Evolutionary conservation across 768 basidiomycete genomes (phyloP).

Genomic region (Kwoniella heveanensis): DNA sequence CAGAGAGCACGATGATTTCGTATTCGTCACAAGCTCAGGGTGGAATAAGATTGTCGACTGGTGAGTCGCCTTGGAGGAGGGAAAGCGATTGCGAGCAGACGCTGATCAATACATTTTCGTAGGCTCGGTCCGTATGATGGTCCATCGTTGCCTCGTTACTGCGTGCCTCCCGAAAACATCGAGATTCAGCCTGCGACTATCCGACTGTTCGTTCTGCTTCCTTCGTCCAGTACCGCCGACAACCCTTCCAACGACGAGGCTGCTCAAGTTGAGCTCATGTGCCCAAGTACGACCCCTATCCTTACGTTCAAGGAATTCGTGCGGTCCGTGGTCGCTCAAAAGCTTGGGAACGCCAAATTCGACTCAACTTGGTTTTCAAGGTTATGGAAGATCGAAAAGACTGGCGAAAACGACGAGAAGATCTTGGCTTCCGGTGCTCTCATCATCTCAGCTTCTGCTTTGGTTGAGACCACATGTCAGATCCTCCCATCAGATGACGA

Average conservation of each 20-base stretch:
- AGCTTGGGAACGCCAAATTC: constrained; percentile 6
- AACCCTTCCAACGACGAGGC: constrained; percentile 15
- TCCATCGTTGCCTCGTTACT: constrained; percentile 30
- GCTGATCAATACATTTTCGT: constrained; percentile 8
- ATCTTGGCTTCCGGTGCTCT: constrained; percentile 17
- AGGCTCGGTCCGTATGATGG: constrained; percentile 71
- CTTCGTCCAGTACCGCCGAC: constrained; percentile 10
- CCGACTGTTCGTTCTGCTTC: constrained; percentile 32
- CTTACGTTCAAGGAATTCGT: constrained; percentile 31
- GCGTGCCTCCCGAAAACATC: constrained; percentile 31
- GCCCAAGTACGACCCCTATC: constrained; percentile 36
- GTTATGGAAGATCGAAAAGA: constrained; percentile 24
- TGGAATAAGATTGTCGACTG: constrained; percentile 72
- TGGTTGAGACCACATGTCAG: constrained; percentile 2
- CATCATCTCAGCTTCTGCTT: constrained; percentile 12
- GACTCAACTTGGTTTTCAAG: background rate
- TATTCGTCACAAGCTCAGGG: constrained; percentile 71
- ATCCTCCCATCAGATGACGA: constrained; percentile 3
- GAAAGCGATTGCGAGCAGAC: too few relatives aligned
- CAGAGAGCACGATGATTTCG: constrained; percentile 69
- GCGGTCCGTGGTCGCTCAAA: constrained; percentile 15
- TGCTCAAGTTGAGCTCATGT: constrained; percentile 25
- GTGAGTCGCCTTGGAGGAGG: constrained; percentile 59
- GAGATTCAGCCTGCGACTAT: constrained; percentile 36
- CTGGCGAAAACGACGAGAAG: constrained; percentile 17